phyloP scores from a whole-genome alignment of 1,139 yeast species.

The Suhomyces yuchorum region DNA sequence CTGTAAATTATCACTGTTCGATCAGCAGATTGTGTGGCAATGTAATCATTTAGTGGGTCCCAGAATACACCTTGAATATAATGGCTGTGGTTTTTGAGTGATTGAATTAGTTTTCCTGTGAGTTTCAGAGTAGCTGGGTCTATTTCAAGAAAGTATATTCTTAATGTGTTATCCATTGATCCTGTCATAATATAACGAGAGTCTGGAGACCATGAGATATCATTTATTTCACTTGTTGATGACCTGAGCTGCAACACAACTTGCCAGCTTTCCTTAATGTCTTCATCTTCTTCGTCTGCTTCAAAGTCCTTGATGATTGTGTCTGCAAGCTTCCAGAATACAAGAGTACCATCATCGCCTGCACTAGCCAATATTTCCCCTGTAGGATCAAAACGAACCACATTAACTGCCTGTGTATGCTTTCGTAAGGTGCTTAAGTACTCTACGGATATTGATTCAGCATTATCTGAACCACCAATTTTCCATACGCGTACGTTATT shows the following conservation, averaged over 20 bases:
- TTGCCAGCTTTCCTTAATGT: constrained; percentile 73
- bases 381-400: constrained; percentile 72
- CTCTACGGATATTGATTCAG: constrained; percentile 39
- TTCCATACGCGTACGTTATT: constrained; percentile 78
- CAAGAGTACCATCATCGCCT: constrained; percentile 89
- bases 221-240: constrained; percentile 78
- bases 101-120: constrained; percentile 61
- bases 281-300: constrained; percentile 50
- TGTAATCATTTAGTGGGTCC: constrained; percentile 80
- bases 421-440: constrained; percentile 77
- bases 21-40: constrained; percentile 92
- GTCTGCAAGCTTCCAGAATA: constrained; percentile 73
- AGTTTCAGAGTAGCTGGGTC: constrained; percentile 14
- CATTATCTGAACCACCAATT: constrained; percentile 8
- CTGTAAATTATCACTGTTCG: constrained; percentile 69
- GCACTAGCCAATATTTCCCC: constrained; percentile 81
- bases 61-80: constrained; percentile 95
- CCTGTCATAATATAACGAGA: constrained; percentile 78
- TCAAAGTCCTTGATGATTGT: constrained; percentile 59
- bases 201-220: constrained; percentile 89
- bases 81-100: constrained; percentile 75
- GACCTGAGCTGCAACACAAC: constrained; percentile 57
- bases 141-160: constrained; percentile 57
- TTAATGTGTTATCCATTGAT: constrained; percentile 82
- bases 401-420: constrained; percentile 94